Base-by-base conservation (phyloP, 2,329 filamentous ascomycete genomes). In the Aspergillus brasiliensis region DNA sequence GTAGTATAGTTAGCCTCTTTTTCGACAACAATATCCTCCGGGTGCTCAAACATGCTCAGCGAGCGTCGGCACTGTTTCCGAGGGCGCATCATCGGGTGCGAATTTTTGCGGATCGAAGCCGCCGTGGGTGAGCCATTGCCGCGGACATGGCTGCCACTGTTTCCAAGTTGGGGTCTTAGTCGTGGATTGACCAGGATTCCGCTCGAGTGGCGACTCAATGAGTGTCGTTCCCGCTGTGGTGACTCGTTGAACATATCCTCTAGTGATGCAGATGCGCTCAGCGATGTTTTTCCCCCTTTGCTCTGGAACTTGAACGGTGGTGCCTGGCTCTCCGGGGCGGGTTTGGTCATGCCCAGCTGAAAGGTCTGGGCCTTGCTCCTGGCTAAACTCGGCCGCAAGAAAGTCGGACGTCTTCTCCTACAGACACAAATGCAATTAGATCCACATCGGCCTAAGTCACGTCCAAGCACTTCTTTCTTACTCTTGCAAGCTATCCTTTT, bases 41-140 rank as follows among this genome's bases (percentile, higher is more conserved):
- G 90, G 74, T 90, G 88, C 79, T 98, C 94, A 78, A 96, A 99
- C 95, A 99, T 99, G 84, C 95, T 98, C 72, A 97, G 81, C 23
- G 94, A 96, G 66, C 95, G 88, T 62, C 95, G 88, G 72, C 94
- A 94, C 75, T 95, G 91, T 73, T 96, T 96, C 66, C 93, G 86
- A 47, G 91, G 91, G 62, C 92, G 87, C 69, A 87, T 81, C 66
- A 90, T 86, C 58, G 85, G 90, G 75, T 88, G 92, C 51, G 85
- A 89, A 71, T 81, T 84, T 66, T 93, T 91, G 64, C 92, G 88
- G 58, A 88, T 79, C 67, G 94, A 89, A 61, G 81, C 82, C 60
- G 83, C 83, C 62, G 90, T 84, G 34, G 93, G 92, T 13, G 92
- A 96, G 40, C 89, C 92, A 76, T 86, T 91, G 62, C 85, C 86